A percentile compares a stretch with the other conserved stretches of the same genome.
phyloP scores from a whole-genome alignment of 2,329 filamentous ascomycete species.

The Rutstroemia sp. region DNA sequence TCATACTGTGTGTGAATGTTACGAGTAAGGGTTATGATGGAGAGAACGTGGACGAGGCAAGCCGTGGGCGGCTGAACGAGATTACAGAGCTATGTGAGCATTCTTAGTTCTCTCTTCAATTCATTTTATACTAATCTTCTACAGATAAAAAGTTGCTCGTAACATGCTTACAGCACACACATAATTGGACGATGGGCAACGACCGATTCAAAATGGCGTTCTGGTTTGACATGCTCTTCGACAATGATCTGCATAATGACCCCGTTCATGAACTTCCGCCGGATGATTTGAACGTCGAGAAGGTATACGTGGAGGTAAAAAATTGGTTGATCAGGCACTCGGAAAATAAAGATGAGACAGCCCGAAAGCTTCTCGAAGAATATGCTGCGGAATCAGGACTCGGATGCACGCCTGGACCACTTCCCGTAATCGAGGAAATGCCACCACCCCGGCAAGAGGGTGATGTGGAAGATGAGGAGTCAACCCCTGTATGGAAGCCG shows the following conservation, averaged over 20 bases:
- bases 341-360: conserved; percentile 45
- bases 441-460: conserved; percentile 4
- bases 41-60: conserved; percentile 50
- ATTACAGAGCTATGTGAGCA: conserved; percentile 56
- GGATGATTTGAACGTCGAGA: conserved; percentile 44
- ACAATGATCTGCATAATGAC: conserved; percentile 47
- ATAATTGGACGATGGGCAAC: conserved; percentile 64
- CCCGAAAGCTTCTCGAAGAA: conserved; percentile 45
- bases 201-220: conserved; percentile 65
- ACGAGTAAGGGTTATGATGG: conserved; percentile 61
- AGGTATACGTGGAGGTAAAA: conserved; percentile 52
- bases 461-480: conserved; percentile 18
- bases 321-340: conserved; percentile 58
- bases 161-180: conserved; percentile 57
- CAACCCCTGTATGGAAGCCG: conserved; percentile 27
- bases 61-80: conserved; percentile 50
- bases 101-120: neutral
- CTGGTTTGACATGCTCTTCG: conserved; percentile 59
- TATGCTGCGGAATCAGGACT: conserved; percentile 36
- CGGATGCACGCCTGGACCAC: conserved; percentile 28
- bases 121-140: neutral
- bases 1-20: conserved; percentile 59
- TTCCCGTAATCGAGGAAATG: conserved; percentile 15
- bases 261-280: conserved; percentile 41
- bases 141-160: conserved; percentile 60